Evolutionary conservation across 495 filamentous ascomycete genomes (phyloP), one percentile per base, ranked within the genome.

Genomic region (Bombardia bombarda): DNA sequence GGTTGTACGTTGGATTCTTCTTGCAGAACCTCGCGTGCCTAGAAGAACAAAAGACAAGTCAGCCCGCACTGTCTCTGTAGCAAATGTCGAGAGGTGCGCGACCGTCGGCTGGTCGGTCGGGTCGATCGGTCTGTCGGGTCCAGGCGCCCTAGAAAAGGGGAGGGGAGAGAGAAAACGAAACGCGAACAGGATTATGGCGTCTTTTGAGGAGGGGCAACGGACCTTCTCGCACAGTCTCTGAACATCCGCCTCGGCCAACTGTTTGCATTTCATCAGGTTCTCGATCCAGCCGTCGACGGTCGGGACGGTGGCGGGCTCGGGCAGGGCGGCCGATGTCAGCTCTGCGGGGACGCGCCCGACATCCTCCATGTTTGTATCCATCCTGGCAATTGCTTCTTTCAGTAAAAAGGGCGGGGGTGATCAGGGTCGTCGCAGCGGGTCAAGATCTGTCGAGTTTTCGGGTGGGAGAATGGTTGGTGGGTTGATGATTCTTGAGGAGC

Each of bases 291-390:
- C 88, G 65, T 98, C 92, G 30, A 97, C 70, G 26, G 89, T 93
- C 26, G 88, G 83, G 69, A 95, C 92, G 44, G 88, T 84, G 25
- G 86, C 77, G 8, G 93, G 82, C 64, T 97, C 93, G n/a, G n/a
- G n/a, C 37, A 79, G 74, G 18, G 75, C 70, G 49, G 84, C 79
- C 40, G 83, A 75, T 56, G 87, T 67, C 52, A 90, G 78, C 49
- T 89, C 86, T 57, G 93, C 81, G 48, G 89, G 86, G 50, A 82
- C 77, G 62, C 88, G 84, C 56, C 84, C 85, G 50, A 95, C 89
- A 64, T 98, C 92, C 70, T 86, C 83, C 92, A 98, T 98, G 66
- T 93, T 95, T 57, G 89, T 95, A 69, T 98, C 92, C 90, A 95
- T 95, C 49, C 39, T 71, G 54, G 42, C 49, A 44, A 51, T 46